Conservation (phyloP, 441 rosid genomes). For the Gossypium schwendimanii region DNA sequence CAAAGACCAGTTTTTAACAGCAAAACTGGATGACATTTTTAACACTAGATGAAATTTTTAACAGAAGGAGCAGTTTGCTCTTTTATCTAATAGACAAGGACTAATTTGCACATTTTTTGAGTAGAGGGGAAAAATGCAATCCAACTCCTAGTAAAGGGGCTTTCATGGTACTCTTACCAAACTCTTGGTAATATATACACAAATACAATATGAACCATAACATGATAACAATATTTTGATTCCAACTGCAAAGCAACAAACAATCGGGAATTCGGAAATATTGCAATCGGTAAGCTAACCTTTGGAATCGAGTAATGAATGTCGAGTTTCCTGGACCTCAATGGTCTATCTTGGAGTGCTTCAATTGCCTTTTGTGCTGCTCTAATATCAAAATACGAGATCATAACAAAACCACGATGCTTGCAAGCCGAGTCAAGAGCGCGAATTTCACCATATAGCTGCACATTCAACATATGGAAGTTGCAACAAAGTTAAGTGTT, state of each 20-base stretch:
- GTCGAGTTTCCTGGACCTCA: conserved; percentile 48
- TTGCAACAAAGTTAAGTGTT: background rate
- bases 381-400: conserved; percentile 57
- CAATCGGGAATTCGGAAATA: background rate
- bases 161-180: background rate
- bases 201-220: background rate
- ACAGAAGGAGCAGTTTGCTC: too few species aligned
- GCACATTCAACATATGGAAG: conserved; percentile 9
- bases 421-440: conserved; percentile 44
- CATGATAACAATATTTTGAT: background rate
- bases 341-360: conserved; percentile 41
- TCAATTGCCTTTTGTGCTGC: conserved; percentile 51
- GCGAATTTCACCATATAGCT: conserved; percentile 57
- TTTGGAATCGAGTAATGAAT: conserved; percentile 49
- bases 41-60: too few species aligned
- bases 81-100: too few species aligned
- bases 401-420: conserved; percentile 46
- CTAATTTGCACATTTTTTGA: too few species aligned
- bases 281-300: conserved; percentile 24
- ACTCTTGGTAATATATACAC: background rate
- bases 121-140: too few species aligned
- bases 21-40: too few species aligned
- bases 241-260: background rate
- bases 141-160: too few species aligned
- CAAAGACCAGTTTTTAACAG: too few species aligned